These are phyloP conservation scores for Cetradonia linearis DNA, from an alignment of 495 filamentous ascomycete genomes.

Conservation along the genomic window DNA sequence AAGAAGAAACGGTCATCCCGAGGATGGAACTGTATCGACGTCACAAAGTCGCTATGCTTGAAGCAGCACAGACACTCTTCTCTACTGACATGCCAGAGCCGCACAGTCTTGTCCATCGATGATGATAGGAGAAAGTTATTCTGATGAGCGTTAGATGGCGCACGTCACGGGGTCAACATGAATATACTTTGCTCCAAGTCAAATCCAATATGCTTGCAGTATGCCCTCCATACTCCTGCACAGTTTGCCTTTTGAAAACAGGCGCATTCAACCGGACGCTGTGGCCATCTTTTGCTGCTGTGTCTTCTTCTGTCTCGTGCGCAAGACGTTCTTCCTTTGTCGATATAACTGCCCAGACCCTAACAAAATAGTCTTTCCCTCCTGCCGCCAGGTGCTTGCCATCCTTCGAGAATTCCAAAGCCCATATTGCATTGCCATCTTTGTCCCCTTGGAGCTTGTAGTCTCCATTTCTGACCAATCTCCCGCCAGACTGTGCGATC, in stretches of 20 bases:
- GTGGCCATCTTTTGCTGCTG: conserved; percentile 39
- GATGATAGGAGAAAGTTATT: conserved; percentile 96
- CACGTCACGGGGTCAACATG: background rate
- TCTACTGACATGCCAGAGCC: conserved; percentile 84
- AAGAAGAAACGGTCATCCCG: conserved; percentile 94
- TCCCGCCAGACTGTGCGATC: conserved; percentile 28
- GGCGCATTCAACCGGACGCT: conserved; percentile 64
- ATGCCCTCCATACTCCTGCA: conserved; percentile 75
- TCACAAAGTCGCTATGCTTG: conserved; percentile 94
- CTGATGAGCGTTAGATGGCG: conserved; percentile 30
- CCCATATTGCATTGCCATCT: conserved; percentile 63
- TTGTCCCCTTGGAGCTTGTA: conserved; percentile 30
- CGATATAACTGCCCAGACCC: conserved; percentile 84
- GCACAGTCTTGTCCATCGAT: conserved; percentile 96
- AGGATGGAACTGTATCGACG: conserved; percentile 89
- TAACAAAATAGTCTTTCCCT: conserved; percentile 75
- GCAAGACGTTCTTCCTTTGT: conserved; percentile 65
- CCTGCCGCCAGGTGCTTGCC: conserved; percentile 84
- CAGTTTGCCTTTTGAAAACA: conserved; percentile 72
- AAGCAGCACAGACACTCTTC: conserved; percentile 88
- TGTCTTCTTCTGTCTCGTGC: conserved; percentile 62
- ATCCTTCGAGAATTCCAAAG: conserved; percentile 85
- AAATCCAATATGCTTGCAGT: conserved; percentile 80
- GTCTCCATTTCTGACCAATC: conserved; percentile 19
- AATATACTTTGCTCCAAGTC: conserved; percentile 83